Evolutionary conservation across 257 asterid species (phyloP), one percentile per base, ranked within the genome.

Genomic region (Avicennia marina): DNA sequence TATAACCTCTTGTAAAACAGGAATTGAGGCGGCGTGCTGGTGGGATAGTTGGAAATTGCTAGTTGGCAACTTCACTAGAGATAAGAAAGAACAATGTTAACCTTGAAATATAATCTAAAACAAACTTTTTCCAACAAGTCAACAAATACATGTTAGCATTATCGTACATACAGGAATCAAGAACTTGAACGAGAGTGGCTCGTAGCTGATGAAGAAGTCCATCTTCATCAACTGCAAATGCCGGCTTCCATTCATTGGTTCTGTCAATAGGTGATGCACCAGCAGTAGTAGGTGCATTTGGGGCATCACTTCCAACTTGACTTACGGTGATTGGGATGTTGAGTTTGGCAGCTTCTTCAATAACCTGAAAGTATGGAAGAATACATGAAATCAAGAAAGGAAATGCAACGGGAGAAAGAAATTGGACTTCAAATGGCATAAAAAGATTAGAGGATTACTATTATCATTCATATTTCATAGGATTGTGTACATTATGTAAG

Each of bases 201-300:
- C 94, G 94, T 58, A 88, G 74, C 73, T 88, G 98, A 58, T 83
- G 86, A 68, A 91, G 95, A 72, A 81, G 73, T 58, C 89, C 95
- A 16, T 85, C 96, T 77, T 91, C 96, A 18, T 91, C 98, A 61
- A 83, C 78, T 47, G 94, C 68, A 68, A 76, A 81, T 71, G 96
- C 73, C 20, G 95, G 94, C 70, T 83, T 82, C 97, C 98, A 91
- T 41, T 83, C 94, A 58, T 61, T 72, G 56, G 72, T 72, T 60
- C 76, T 70, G 75, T 76, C 94, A 34, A 74, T 71, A 11, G 94
- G 77, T 70, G 94, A 83, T 29, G 60, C 71, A 58, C 68, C 56
- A 53, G 87, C 65, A 53, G 65, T 54, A 62, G 76, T 42, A 56
- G 81, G 81, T 11, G 70, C 56, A 66, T 68, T 76, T 57, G 83